Conservation (phyloP, 2,329 filamentous ascomycete species). For the Mycosphaerella arachidis region DNA sequence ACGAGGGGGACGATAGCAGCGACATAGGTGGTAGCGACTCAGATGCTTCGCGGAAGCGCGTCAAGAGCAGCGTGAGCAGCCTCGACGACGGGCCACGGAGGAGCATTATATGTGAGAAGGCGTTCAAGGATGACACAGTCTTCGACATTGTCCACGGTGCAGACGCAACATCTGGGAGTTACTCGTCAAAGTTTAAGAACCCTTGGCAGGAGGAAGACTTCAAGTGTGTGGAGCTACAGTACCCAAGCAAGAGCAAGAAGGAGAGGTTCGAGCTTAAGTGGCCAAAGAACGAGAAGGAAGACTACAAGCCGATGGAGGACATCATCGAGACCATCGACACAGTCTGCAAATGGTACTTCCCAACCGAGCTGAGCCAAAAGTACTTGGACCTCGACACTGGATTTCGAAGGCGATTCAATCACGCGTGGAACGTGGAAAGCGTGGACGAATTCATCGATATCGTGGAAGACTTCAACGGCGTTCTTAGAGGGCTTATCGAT, state of each 20-base stretch:
- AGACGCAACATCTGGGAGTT: conserved; percentile 38
- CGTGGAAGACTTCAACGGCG: conserved; percentile 71
- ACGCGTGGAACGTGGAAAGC: conserved; percentile 64
- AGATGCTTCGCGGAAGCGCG: conserved; percentile 33
- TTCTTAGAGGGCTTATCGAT: conserved; percentile 60
- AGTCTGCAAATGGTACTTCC: conserved; percentile 71
- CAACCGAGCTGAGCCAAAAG: conserved; percentile 59
- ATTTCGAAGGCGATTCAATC: conserved; percentile 70
- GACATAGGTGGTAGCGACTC: conserved; percentile 30
- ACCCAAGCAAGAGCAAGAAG: conserved; percentile 60
- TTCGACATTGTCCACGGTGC: conserved; percentile 39
- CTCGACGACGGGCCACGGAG: conserved; percentile 27
- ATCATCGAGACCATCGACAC: conserved; percentile 56
- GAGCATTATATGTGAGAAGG: conserved; percentile 18
- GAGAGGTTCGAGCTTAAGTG: conserved; percentile 67
- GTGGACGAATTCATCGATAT: conserved; percentile 64
- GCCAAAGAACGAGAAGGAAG: conserved; percentile 62
- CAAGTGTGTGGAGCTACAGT: conserved; percentile 61
- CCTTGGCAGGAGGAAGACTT: conserved; percentile 41
- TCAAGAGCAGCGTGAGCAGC: conserved; percentile 35
- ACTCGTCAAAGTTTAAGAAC: conserved; percentile 45
- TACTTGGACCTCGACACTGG: conserved; percentile 71
- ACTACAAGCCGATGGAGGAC: conserved; percentile 59
- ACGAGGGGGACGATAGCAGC: conserved; percentile 30
- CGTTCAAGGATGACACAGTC: conserved; percentile 24